Base-by-base conservation (phyloP, 768 basidiomycete species). In the Phylloporus rhodoxanthus region DNA sequence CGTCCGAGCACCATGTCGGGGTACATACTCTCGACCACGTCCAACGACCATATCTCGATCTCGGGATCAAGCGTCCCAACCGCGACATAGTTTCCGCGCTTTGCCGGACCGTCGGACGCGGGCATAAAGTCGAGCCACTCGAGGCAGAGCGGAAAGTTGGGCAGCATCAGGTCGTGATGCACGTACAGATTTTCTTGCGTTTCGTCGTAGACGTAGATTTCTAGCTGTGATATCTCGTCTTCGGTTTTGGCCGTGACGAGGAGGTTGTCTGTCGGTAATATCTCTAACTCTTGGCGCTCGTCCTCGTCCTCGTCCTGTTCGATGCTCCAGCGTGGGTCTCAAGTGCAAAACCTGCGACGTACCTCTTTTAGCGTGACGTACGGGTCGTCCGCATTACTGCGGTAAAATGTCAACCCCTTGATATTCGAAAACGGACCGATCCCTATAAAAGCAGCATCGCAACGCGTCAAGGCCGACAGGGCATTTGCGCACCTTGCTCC, bases 101-200 rank as follows among this genome's bases (percentile, higher is more conserved):
- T 63, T 14, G 62, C 57, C 50, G 66, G 54, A 38, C 66, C 64
- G 14, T 67, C 59, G 19, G 77, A 70, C 50, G 83, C 69, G 20
- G 91, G 89, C n/a, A 85, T 80, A 68, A 92, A 97, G 66, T 98
- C 91, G 51, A 97, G 84, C 96, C 96, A 99, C 75, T 99, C 96
- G 50, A 99, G 87, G 60, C 95, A 98, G 51, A 99, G 85, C 8
- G 96, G 96, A 69, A 97, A 93, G 56, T 91, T 91, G 55, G 95
- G 93, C 26, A 99, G 80, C 84, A 99, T 91, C 66, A 97, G 78
- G 67, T 99, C 96, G 69, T 99, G 96, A 66, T 98, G 96, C 33
- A 87, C 88, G 64, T 93, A 98, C 37, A 98, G 79, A 65, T 91
- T 91, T 64, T 93, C 91, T 70, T 88, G 74, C 0, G 81, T 75